Evolutionary conservation across 2,329 filamentous ascomycete species (phyloP).

Genomic region (Pseudocercospora eumusae): DNA sequence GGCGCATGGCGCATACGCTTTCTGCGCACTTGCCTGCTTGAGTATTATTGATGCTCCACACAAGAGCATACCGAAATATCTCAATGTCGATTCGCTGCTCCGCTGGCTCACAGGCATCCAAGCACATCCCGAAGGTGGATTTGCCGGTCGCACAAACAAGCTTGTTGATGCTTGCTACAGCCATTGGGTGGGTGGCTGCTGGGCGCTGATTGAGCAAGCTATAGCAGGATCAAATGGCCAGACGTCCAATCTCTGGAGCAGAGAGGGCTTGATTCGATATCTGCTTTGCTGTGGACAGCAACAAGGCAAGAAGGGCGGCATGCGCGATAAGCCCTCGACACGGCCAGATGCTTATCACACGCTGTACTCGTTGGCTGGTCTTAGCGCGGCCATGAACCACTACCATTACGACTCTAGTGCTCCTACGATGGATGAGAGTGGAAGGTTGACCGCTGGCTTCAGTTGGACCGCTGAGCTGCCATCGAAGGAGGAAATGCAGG

Average conservation of each 20-base stretch:
- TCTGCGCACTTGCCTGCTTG: constrained; percentile 87
- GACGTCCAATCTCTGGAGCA: constrained; percentile 64
- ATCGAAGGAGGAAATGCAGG: constrained; percentile 53
- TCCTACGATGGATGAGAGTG: constrained; percentile 21
- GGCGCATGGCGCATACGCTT: constrained; percentile 95
- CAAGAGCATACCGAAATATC: constrained; percentile 70
- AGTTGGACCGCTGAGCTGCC: constrained; percentile 53
- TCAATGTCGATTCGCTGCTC: constrained; percentile 75
- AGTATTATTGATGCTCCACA: constrained; percentile 80
- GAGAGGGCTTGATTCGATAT: constrained; percentile 83
- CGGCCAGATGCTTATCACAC: constrained; percentile 89
- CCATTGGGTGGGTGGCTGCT: constrained; percentile 95
- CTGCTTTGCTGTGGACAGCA: constrained; percentile 84
- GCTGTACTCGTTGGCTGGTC: constrained; percentile 83
- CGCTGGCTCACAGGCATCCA: constrained; percentile 90
- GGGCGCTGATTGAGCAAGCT: constrained; percentile 83
- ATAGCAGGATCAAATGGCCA: constrained; percentile 56
- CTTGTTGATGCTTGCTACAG: constrained; percentile 97
- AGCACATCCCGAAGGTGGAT: constrained; percentile 86
- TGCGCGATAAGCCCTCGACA: constrained; percentile 93
- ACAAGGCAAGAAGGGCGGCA: constrained; percentile 68
- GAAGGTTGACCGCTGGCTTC: constrained; percentile 44
- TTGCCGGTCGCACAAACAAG: constrained; percentile 94
- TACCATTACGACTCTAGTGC: constrained; percentile 48
- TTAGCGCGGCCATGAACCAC: constrained; percentile 76